Conservation (phyloP, 345 rosid genomes). For the Eucalyptus microcorys region DNA sequence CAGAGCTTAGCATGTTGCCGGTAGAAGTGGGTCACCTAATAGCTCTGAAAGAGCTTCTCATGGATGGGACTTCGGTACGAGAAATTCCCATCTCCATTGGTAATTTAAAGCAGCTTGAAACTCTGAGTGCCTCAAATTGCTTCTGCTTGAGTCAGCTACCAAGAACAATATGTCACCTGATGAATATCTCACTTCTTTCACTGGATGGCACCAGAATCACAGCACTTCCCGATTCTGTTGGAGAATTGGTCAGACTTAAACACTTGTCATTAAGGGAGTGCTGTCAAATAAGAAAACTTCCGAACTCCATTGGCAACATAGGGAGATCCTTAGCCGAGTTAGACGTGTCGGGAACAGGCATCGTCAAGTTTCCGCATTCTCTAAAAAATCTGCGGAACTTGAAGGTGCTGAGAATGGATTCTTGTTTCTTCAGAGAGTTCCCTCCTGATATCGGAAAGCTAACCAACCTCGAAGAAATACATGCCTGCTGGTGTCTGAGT, state of each 20-base stretch:
- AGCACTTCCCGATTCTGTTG: neutral
- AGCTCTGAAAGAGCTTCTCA: accelerated
- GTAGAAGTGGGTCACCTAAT: no score
- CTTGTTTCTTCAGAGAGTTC: no score
- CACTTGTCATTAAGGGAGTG: neutral
- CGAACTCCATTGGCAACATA: neutral
- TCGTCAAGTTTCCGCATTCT: accelerated
- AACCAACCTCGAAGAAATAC: no score
- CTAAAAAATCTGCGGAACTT: no score
- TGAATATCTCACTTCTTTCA: neutral
- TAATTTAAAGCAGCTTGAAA: neutral
- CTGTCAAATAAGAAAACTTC: neutral
- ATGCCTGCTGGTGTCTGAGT: no score
- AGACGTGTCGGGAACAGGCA: accelerated
- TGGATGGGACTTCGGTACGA: no score
- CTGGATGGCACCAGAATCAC: neutral
- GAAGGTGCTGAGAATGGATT: no score
- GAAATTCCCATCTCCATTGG: no score
- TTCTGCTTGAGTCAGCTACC: neutral
- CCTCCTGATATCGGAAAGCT: no score
- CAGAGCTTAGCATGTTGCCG: no score
- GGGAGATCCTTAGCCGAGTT: accelerated
- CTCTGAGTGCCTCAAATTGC: neutral
- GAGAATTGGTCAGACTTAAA: neutral
- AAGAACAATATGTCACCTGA: accelerated